Base-by-base conservation (phyloP, 108 stramenopile species). In the Cyclotella kingstonii region DNA sequence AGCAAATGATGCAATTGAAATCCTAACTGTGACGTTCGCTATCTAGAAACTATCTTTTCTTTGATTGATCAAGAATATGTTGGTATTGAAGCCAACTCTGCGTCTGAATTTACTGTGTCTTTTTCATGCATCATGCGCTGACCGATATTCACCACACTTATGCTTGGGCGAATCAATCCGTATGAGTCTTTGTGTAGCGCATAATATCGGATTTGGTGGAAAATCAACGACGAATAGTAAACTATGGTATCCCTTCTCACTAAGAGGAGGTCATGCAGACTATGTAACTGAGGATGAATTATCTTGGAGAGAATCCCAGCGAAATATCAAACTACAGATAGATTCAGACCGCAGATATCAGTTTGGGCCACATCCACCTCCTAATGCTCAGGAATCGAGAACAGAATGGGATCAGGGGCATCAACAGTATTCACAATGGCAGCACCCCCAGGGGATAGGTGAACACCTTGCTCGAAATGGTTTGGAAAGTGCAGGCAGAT, bases 181-280 rank as follows among this genome's bases (percentile, higher is more conserved):
- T n/a, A n/a, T n/a, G n/a, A 36, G 7, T 36, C 36, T 36, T 38
- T 38, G 36, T 10, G 12, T 38, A 12, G 36, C 10, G 8, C 36
- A 38, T 38, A 10, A 10, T 12, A 10, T 8, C 8, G 36, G 36
- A 8, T 10, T 38, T 44, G 43, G n/a, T 17, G 5, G 54, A 7
- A 35, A 10, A 23, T 55, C 3, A 36, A 25, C 19, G 18, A 18
- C 21, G n/a, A n/a, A n/a, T n/a, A n/a, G n/a, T n/a, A n/a, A n/a
- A n/a, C n/a, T n/a, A n/a, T n/a, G n/a, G n/a, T n/a, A n/a, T n/a
- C n/a, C n/a, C n/a, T n/a, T n/a, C n/a, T n/a, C 54, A 19, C 27
- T 39, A 48, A 53, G 71, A 26, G 71, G 71, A 40, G 70, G 70
- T 0, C 23, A 57, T 25, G 71, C 71, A 28, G 71, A 73, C 30